Evolutionary conservation across 352 stramenopile species (phyloP), one percentile per base, ranked within the genome.

Genomic region (Phytophthora hibernalis): DNA sequence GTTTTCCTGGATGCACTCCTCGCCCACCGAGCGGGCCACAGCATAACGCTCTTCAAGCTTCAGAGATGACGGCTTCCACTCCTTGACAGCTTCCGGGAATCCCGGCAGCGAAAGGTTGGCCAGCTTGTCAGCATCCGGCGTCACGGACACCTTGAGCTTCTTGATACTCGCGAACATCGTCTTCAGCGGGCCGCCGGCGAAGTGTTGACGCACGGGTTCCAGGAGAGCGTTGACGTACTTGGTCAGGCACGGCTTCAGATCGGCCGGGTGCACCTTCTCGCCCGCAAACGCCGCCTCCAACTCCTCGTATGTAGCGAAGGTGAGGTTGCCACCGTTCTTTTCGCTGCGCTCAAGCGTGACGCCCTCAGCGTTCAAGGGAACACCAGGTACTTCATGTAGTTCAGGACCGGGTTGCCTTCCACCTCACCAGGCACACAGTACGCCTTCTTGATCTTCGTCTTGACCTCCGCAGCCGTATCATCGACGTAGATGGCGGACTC

Each of bases 401-500:
- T 96, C 24, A 99, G 77, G 56, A 98, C 96, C 43, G 97, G 97
- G 83, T 99, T 99, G 26, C 76, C 83, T 48, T 91, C 68, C 58
- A 97, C 83, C 43, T 97, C 83, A 18, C 87, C 89, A 1, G 88
- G 90, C 21, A 92, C 96, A 61, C 98, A 99, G 75, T 98, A 99
- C 10, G 97, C 97, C 77, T 99, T 99, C 78, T 99, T 99, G 73
- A 99, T 97, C 81, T 99, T 99, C 57, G 85, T 89, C 76, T 98
- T 98, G 51, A 98, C 91, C 68, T 98, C 95, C 6, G 94, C 92
- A 15, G 77, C 78, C 15, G 90, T 91, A 82, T 99, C 97, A 72
- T 99, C 97, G 83, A 99, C 98, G 77, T 99, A 99, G 65, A 99
- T 98, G 28, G 93, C 92, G 44, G 87, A 98, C 80, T 99, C 97